Conservation (phyloP, 2,329 filamentous ascomycete genomes). For the Colletotrichum nymphaeae region DNA sequence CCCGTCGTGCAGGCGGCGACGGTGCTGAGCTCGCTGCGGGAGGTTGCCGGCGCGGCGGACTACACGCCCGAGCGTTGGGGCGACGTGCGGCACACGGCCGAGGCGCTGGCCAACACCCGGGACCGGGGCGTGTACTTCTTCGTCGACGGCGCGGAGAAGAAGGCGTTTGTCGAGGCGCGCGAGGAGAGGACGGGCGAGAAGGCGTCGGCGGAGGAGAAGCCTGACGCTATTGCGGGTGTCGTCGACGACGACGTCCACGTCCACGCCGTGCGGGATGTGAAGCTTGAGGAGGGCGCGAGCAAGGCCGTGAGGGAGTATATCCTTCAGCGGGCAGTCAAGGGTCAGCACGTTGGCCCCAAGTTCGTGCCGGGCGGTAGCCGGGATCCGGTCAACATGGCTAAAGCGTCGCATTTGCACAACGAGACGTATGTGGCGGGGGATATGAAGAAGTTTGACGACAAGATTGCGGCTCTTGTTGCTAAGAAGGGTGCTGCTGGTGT, state of each 20-base stretch:
- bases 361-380: constrained; percentile 38
- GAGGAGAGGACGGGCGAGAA: constrained; percentile 35
- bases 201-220: no score
- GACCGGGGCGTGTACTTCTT: constrained; percentile 16
- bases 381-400: constrained; percentile 47
- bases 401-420: constrained; percentile 50
- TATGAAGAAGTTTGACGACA: constrained; percentile 52
- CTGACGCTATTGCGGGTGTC: background rate
- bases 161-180: constrained; percentile 33
- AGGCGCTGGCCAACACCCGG: background rate
- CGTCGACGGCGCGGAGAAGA: constrained; percentile 39
- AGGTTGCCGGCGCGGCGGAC: constrained; percentile 46
- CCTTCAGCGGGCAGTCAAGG: constrained; percentile 46
- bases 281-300: constrained; percentile 46
- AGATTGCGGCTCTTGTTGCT: constrained; percentile 47
- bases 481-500: constrained; percentile 14
- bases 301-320: constrained; percentile 48
- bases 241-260: constrained; percentile 22
- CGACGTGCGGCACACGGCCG: background rate
- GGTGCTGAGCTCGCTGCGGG: constrained; percentile 48
- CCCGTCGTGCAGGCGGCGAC: constrained; percentile 39
- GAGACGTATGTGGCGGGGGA: constrained; percentile 49
- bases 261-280: constrained; percentile 38
- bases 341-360: constrained; percentile 50
- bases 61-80: constrained; percentile 2